These are phyloP conservation scores for Fusarium longipes DNA, from an alignment of 2,329 filamentous ascomycete genomes.

Conservation along the genomic window DNA sequence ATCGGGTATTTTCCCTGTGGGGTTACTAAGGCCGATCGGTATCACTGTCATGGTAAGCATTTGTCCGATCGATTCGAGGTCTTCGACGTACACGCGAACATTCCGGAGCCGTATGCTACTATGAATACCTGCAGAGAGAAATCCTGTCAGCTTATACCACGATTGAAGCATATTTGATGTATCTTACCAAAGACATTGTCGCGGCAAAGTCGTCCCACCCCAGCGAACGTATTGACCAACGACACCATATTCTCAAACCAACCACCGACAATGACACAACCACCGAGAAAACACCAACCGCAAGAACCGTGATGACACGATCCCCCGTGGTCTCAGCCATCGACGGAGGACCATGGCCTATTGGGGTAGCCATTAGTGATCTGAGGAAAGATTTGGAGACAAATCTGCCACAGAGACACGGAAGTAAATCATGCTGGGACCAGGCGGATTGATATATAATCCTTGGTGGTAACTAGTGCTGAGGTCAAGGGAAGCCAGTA, in stretches of 20 bases:
- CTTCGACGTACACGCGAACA: slow-evolving; percentile 19
- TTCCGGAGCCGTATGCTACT: slow-evolving; percentile 5
- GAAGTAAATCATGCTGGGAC: neutral
- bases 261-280: slow-evolving; percentile 9
- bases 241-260: slow-evolving; percentile 23
- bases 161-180: rapidly evolving
- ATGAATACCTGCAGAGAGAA: slow-evolving; percentile 6
- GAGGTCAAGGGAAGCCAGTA: neutral
- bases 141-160: neutral
- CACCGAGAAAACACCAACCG: neutral
- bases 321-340: neutral
- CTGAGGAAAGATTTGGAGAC: neutral
- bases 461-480: neutral
- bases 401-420: rapidly evolving
- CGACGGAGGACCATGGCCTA: neutral
- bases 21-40: slow-evolving; percentile 16
- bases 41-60: slow-evolving; percentile 28
- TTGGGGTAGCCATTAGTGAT: neutral
- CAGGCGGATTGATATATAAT: neutral
- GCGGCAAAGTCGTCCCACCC: slow-evolving; percentile 31
- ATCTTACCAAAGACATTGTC: slow-evolving; percentile 9
- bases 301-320: neutral
- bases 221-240: neutral
- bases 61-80: neutral
- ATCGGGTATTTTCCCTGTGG: slow-evolving; percentile 1